These are phyloP conservation scores for Daldinia loculata DNA, from an alignment of 495 filamentous ascomycete genomes.

Conservation along the genomic window DNA sequence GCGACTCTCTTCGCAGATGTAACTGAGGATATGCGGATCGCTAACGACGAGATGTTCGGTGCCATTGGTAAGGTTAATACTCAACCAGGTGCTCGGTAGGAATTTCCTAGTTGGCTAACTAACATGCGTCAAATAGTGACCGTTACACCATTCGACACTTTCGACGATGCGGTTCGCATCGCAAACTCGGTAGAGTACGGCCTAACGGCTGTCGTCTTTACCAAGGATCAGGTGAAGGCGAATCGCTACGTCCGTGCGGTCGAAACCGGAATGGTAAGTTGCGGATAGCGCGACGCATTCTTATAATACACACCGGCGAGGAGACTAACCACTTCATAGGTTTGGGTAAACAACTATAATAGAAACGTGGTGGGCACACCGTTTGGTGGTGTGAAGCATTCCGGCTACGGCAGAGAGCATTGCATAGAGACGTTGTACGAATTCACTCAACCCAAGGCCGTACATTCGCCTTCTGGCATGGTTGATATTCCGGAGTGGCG, in stretches of 20 bases:
- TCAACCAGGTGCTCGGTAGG: background rate
- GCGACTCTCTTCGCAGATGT: constrained; percentile 72
- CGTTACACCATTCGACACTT: constrained; percentile 46
- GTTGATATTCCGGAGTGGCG: constrained; percentile 13
- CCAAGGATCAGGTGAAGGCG: constrained; percentile 27
- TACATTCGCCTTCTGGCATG: constrained; percentile 17
- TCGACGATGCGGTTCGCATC: constrained; percentile 43
- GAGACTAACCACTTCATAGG: constrained; percentile 1
- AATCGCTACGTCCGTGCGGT: constrained; percentile 26
- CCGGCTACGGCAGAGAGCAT: constrained; percentile 19
- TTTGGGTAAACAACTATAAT: constrained; percentile 26
- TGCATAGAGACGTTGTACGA: constrained; percentile 22
- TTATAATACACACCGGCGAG: background rate
- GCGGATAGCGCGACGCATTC: background rate
- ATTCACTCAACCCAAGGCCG: constrained; percentile 13
- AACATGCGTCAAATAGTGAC: background rate
- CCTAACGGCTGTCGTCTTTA: constrained; percentile 22
- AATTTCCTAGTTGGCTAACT: constrained; percentile 2
- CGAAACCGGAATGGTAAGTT: constrained; percentile 25
- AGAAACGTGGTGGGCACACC: constrained; percentile 22
- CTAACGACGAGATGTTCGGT: constrained; percentile 73
- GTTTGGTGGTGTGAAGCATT: constrained; percentile 28
- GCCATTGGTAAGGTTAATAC: constrained; percentile 58
- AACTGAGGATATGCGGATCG: constrained; percentile 69
- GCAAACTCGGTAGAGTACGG: constrained; percentile 41